A percentile compares a stretch with the other conserved stretches of the same genome.
Conservation (phyloP, 805 yeast genomes). For the Vanderwaltozyma polyspora region DNA sequence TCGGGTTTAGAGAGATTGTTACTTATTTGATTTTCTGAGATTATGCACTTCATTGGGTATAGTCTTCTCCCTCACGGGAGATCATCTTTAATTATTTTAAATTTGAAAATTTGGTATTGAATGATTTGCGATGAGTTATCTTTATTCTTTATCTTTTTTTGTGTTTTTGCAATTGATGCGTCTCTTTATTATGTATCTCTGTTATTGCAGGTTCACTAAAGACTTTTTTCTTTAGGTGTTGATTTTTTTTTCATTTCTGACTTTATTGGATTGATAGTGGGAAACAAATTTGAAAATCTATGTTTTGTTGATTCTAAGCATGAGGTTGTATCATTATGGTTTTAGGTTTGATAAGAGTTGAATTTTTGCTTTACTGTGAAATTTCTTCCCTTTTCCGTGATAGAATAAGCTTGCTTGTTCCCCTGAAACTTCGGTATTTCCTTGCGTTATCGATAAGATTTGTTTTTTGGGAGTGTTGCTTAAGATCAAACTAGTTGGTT, state of each 20-base stretch:
- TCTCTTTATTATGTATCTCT: no score
- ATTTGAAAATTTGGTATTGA: background rate
- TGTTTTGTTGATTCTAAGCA: no score
- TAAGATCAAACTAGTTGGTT: no score
- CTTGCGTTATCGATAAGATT: background rate
- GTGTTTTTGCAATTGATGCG: background rate
- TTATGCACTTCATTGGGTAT: conserved; percentile 1
- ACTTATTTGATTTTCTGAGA: conserved; percentile 1
- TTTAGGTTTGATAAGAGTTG: conserved; percentile 3
- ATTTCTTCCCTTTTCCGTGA: conserved; percentile 18
- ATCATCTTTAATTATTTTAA: background rate
- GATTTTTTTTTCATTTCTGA: no score
- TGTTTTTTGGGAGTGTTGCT: background rate
- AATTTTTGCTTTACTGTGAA: no score
- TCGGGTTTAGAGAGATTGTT: conserved; percentile 3
- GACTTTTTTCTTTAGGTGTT: no score
- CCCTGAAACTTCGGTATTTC: conserved; percentile 7
- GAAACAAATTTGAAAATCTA: no score
- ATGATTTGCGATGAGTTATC: conserved; percentile 6
- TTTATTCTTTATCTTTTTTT: background rate
- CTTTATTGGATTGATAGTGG: no score
- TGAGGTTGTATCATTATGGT: no score
- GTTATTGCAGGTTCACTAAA: background rate
- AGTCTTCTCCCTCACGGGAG: background rate
- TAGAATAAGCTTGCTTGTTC: conserved; percentile 26